Conservation (phyloP, 768 basidiomycete genomes). For the Antrodiella citrinella region DNA sequence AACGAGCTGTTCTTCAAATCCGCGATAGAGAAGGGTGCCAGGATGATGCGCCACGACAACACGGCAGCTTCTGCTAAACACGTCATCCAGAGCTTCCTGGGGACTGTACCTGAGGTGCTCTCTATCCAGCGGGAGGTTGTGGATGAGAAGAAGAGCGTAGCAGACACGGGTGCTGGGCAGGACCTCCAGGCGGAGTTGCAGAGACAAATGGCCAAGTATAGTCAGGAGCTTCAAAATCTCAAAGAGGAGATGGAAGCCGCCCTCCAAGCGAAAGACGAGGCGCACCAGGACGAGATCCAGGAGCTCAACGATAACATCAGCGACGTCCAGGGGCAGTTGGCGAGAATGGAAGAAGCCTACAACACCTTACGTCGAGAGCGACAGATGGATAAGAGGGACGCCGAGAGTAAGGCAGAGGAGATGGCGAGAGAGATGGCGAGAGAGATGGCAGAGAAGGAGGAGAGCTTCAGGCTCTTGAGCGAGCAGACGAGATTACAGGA, state of each 20-base stretch:
- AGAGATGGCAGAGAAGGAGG: constrained; percentile 2
- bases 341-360: constrained; percentile 4
- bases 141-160: constrained; percentile 9
- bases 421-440: constrained; percentile 8
- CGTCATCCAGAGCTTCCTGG: constrained; percentile 35
- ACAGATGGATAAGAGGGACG: constrained; percentile 29
- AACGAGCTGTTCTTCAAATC: constrained; percentile 43
- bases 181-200: constrained; percentile 11
- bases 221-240: constrained; percentile 4
- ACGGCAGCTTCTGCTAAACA: constrained; percentile 32
- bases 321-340: constrained; percentile 7
- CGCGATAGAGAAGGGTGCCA: constrained; percentile 41
- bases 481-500: too few relatives aligned
- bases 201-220: constrained; percentile 1
- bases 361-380: constrained; percentile 21
- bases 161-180: constrained; percentile 13
- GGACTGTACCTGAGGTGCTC: constrained; percentile 6
- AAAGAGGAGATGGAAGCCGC: constrained; percentile 6
- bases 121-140: constrained; percentile 13
- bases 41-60: constrained; percentile 33
- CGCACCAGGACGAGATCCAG: constrained; percentile 8
- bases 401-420: constrained; percentile 5
- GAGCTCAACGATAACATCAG: constrained; percentile 4
- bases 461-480: neutral
- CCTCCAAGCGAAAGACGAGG: constrained; percentile 6